phyloP scores from a whole-genome alignment of 1,139 yeast species.

The Blastobotrys malaysiensis region DNA sequence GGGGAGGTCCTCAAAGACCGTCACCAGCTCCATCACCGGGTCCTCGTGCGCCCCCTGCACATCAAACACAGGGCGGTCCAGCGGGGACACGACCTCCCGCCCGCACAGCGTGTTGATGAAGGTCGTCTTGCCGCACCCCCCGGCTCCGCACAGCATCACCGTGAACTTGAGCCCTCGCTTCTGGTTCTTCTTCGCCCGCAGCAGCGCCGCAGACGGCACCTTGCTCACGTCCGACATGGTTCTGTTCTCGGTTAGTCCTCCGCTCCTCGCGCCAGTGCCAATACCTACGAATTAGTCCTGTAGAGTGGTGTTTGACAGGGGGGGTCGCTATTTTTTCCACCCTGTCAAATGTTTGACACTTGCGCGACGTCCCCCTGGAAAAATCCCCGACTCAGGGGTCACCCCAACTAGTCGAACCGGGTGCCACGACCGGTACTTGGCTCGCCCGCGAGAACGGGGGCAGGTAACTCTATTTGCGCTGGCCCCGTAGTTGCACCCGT shows the following conservation, averaged over 20 bases:
- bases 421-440: no score
- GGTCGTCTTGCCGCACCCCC: constrained; percentile 81
- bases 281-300: not conserved
- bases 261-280: not conserved
- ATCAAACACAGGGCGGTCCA: constrained; percentile 32
- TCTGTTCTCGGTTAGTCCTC: not conserved
- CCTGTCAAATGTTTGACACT: constrained; percentile 1
- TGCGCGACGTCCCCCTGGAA: not conserved
- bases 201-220: constrained; percentile 33
- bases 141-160: constrained; percentile 71
- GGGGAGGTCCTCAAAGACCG: constrained; percentile 35
- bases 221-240: constrained; percentile 8
- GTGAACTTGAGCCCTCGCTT: constrained; percentile 84
- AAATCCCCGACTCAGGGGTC: not conserved
- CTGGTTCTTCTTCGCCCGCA: constrained; percentile 64
- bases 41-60: constrained; percentile 43
- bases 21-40: constrained; percentile 44
- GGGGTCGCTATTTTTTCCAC: not conserved
- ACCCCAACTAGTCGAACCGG: not conserved
- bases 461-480: no score
- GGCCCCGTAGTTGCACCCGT: no score
- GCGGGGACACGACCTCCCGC: constrained; percentile 58
- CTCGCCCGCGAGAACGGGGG: no score
- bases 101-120: constrained; percentile 87
- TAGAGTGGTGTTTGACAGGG: constrained; percentile 2